A percentile compares a stretch with the other conserved stretches of the same genome.
phyloP scores from a whole-genome alignment of 805 yeast genomes.

The Candida methanosorbosa region DNA sequence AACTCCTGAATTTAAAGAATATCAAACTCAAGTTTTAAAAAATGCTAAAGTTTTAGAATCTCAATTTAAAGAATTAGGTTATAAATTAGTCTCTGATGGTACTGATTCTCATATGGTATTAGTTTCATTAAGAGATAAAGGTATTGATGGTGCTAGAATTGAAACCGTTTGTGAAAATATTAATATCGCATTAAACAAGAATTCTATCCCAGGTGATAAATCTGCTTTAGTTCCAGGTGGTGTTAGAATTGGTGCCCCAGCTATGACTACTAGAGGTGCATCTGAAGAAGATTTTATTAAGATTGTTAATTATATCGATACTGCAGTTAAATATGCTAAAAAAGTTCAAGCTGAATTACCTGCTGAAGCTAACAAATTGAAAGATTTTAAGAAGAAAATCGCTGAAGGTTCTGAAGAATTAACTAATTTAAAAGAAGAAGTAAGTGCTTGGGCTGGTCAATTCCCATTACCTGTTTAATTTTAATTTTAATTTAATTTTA shows the following conservation, averaged over 20 bases:
- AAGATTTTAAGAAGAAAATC: slow-evolving; percentile 87
- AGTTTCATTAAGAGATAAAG: slow-evolving; percentile 79
- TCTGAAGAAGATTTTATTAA: slow-evolving; percentile 77
- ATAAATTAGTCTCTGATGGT: slow-evolving; percentile 84
- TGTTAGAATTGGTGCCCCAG: slow-evolving; percentile 96
- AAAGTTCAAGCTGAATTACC: slow-evolving; percentile 74
- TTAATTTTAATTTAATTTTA: background rate
- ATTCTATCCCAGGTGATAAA: slow-evolving; percentile 96
- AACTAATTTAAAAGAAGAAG: slow-evolving; percentile 61
- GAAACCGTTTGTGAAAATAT: slow-evolving; percentile 91
- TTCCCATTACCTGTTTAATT: slow-evolving; percentile 58
- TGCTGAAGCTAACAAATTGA: slow-evolving; percentile 86
- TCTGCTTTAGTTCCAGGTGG: slow-evolving; percentile 97
- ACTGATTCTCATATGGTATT: slow-evolving; percentile 97
- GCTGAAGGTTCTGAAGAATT: slow-evolving; percentile 66
- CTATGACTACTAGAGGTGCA: slow-evolving; percentile 96
- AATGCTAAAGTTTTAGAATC: slow-evolving; percentile 81
- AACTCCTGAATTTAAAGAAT: slow-evolving; percentile 82
- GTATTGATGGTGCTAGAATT: slow-evolving; percentile 94
- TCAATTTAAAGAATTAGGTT: slow-evolving; percentile 64
- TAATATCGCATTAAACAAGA: slow-evolving; percentile 94
- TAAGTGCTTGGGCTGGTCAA: slow-evolving; percentile 85
- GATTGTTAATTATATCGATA: slow-evolving; percentile 74
- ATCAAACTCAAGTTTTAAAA: slow-evolving; percentile 80
- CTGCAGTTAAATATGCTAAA: slow-evolving; percentile 68